Evolutionary conservation across 2,329 filamentous ascomycete genomes (phyloP), one percentile per base, ranked within the genome.

Genomic region (Cordyceps cateniannulata): DNA sequence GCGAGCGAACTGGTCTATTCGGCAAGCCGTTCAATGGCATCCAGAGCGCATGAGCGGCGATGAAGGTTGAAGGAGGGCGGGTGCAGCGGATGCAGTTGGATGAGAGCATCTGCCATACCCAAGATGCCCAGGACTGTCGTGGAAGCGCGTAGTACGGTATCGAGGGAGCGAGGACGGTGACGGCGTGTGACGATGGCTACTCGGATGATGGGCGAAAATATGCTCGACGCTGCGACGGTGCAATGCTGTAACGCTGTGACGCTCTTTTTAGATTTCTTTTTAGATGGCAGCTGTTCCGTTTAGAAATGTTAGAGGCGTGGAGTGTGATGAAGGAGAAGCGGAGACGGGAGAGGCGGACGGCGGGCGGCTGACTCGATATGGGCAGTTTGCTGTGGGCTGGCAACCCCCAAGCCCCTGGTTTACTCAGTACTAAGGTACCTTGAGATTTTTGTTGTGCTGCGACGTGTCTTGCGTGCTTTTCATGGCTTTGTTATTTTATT

Each of bases 31-130:
- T 56, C 32, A 45, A 42, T 27, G 52, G 40, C 52, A 56, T 61
- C 45, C 22, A 51, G 52, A 22, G 35, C 51, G 42, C 45, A 61
- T 51, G 45, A 38, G 32, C 59, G n/a, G 44, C 35, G 27, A 50
- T 10, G 35, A 16, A 6, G 7, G 40, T 53, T 62, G 12, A 51
- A 45, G 27, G 27, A 40, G 47, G 47, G 48, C 60, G 47, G 29
- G 45, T 47, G 35, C 55, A 59, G 53, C 60, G 42, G 47, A 40
- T 38, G 54, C 54, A 27, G 59, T 22, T 42, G 47, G n/a, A 14
- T 35, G 29, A 16, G n/a, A 52, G 45, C 52, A 49, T 50, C 45
- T 45, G 59, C 59, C 59, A 61, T 61, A 20, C 59, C 59, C 54
- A 22, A 29, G 24, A 48, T n/a, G 10, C 18, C n/a, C 3, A 45